Evolutionary conservation across 306 rosid species (phyloP), one percentile per base, ranked within the genome.

Genomic region (Trifolium dubium): DNA sequence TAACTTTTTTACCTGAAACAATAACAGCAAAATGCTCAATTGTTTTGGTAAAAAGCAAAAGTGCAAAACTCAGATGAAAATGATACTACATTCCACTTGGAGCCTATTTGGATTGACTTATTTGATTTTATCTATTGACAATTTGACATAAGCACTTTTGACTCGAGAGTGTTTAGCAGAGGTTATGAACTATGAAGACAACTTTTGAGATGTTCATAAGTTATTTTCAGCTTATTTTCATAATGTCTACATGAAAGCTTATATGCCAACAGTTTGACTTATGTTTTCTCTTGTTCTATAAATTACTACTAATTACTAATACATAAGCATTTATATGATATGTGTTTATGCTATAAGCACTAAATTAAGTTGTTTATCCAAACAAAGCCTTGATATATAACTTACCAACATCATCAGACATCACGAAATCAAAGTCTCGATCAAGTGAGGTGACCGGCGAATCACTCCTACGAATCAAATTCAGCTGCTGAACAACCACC

Each of bases 401-500:
- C 92, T 79, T 74, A 49, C 74, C 80, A 68, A n/a, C 37, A 8
- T 10, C 60, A n/a, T 89, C 95, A 79, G 86, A 58, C 63, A 44
- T 44, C 46, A 67, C 49, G 64, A 85, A 80, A 81, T 82, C 81
- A 64, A 84, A 86, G 28, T 86, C 90, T n/a, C 64, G 88, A 44
- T 84, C 89, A 64, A 69, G 67, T 10, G 73, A 64, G n/a, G 85
- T 37, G 15, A 41, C 60, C 3, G 86, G 70, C 5, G 84, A 62
- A 53, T 64, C 64, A 78, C 74, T 83, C 85, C 72, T 85, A n/a
- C 87, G 96, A 6, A 94, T 80, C 78, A 94, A 90, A 81, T 86
- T 94, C 86, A 94, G 88, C 81, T 90, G 90, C 80, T 94, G 93
- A 72, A 49, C 90, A 67, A 92, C 87, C 35, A 94, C 97, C 98